Base-by-base conservation (phyloP, 2,329 filamentous ascomycete genomes). In the Sodiomyces alkalinus region DNA sequence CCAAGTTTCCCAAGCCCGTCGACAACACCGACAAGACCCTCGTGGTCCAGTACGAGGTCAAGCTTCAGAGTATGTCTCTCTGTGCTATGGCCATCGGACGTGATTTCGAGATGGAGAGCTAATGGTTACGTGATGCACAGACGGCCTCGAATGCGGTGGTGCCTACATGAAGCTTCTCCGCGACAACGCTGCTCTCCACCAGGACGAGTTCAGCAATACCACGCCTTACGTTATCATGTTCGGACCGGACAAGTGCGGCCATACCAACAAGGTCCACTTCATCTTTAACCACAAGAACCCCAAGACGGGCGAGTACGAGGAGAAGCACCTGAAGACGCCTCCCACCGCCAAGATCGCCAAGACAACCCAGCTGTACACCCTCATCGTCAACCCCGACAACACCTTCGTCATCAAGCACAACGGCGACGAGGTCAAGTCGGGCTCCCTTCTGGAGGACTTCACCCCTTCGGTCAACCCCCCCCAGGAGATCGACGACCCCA, bases 211-310 rank as follows among this genome's bases (percentile, higher is more conserved):
- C 68, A 83, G 81, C 56, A 96, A 98, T 62, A 74, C 79, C 37
- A 93, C 87, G 23, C 90, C 90, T 27, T 98, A 98, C 53, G 81
- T 98, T 44, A 92, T 98, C 70, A 98, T 98, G 90, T 98, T 98
- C 54, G 90, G 90, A 43, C 90, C 90, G 46, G 90, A 98, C 68
- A 96, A 96, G 78, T 98, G 90, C 56, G 90, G 90, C 57, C 73
- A 83, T 54, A 96, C 83, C 58, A 98, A 98, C 78, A 96, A 96
- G 79, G 81, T 92, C 29, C 70, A 74, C 60, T 93, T 98, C 65
- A 98, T 98, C 58, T 92, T 98, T 75, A 90, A 92, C 62, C 90
- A 98, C 80, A 98, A 96, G 81, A 98, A 96, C 74, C 90, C 90
- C 53, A 94, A 93, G 80, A 94, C 85, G 26, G 87, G 87, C 64